Evolutionary conservation across 164 flowering plant species (phyloP).

Genomic region (Kingdonia uniflora): DNA sequence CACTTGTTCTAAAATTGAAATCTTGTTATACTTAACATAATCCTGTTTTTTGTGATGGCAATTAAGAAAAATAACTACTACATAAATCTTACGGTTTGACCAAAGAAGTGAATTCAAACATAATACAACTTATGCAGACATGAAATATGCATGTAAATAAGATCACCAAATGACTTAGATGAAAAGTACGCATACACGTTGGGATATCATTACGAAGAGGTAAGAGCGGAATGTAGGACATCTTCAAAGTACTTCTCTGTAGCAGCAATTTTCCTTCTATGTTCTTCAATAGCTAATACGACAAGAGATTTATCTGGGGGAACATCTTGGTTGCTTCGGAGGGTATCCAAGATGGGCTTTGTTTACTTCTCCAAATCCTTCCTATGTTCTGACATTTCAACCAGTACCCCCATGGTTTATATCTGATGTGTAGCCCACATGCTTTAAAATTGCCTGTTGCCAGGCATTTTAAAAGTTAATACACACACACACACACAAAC

Average conservation of each 20-base stretch:
- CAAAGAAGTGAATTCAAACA: no score
- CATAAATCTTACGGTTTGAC: no score
- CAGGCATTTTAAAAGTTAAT: slow-evolving; percentile 17
- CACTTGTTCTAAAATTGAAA: no score
- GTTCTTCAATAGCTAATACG: slow-evolving; percentile 84
- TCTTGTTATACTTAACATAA: no score
- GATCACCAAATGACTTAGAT: no score
- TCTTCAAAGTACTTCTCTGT: slow-evolving; percentile 90
- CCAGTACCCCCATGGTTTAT: slow-evolving; percentile 84
- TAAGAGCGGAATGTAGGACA: slow-evolving; percentile 74
- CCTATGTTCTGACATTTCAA: slow-evolving; percentile 82
- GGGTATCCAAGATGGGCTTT: slow-evolving; percentile 74
- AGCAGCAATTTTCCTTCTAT: slow-evolving; percentile 76
- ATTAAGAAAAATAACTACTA: no score
- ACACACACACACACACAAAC: slow-evolving; percentile 76
- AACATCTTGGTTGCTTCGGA: slow-evolving; percentile 94
- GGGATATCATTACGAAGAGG: slow-evolving; percentile 10
- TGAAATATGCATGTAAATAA: no score
- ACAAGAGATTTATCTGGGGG: slow-evolving; percentile 98
- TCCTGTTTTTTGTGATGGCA: no score
- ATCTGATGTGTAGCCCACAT: slow-evolving; percentile 79
- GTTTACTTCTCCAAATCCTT: slow-evolving; percentile 90
- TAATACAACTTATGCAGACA: no score
- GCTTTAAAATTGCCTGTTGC: slow-evolving; percentile 67
- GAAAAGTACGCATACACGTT: background rate